Conservation (phyloP, 169 alveolate species). For the Plasmodium blacklocki region DNA sequence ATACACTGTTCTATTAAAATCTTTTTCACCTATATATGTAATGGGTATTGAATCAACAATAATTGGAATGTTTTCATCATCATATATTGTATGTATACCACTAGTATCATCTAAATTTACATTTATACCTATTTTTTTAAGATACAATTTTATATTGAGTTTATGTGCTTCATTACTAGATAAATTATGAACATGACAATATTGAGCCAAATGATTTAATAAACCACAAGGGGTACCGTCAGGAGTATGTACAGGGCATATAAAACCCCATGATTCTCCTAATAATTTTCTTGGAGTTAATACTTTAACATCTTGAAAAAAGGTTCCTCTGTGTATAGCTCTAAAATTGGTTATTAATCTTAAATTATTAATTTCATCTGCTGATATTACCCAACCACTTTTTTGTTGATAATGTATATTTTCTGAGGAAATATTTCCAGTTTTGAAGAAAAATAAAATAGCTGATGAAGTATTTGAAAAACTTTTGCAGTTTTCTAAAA, state of each 20-base stretch:
- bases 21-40: conserved; percentile 83
- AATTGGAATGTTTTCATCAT: conserved; percentile 67
- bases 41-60: conserved; percentile 76
- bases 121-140: conserved; percentile 66
- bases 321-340: conserved; percentile 99
- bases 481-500: background rate
- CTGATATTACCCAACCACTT: conserved; percentile 98
- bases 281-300: conserved; percentile 93
- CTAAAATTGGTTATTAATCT: conserved; percentile 98
- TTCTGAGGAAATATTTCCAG: conserved; percentile 64
- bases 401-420: conserved; percentile 88
- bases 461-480: conserved; percentile 7
- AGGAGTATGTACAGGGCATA: conserved; percentile 99
- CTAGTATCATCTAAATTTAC: conserved; percentile 64
- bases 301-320: conserved; percentile 87
- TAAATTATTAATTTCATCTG: conserved; percentile 98
- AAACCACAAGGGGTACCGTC: conserved; percentile 99
- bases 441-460: conserved; percentile 51
- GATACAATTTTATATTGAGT: conserved; percentile 62
- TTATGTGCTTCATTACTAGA: conserved; percentile 64
- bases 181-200: conserved; percentile 81
- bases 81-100: conserved; percentile 59
- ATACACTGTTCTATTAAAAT: conserved; percentile 79
- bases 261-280: conserved; percentile 99
- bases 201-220: conserved; percentile 95